A percentile compares a stretch with the other conserved stretches of the same genome.
These are phyloP conservation scores for Cladosporium oxysporum DNA, from an alignment of 2,329 filamentous ascomycete genomes.

Conservation along the genomic window DNA sequence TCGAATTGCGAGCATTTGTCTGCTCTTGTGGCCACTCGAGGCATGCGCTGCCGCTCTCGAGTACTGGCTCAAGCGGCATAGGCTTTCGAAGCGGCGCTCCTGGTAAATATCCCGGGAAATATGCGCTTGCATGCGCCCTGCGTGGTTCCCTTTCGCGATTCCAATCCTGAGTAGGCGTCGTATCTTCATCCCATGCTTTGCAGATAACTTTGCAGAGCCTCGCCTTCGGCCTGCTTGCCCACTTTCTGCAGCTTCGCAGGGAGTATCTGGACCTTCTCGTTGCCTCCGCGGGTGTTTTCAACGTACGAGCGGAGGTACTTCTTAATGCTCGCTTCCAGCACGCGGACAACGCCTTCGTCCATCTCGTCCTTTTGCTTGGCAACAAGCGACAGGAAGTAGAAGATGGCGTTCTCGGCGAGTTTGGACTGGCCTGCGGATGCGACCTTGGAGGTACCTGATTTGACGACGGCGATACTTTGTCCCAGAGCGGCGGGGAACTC, in stretches of 20 bases:
- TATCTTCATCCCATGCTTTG: constrained; percentile 16
- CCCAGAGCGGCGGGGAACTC: constrained; percentile 74
- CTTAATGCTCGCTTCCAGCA: constrained; percentile 43
- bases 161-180: background rate
- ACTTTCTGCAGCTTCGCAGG: constrained; percentile 12
- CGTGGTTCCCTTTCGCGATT: background rate
- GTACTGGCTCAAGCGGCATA: background rate
- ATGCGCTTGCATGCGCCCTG: background rate
- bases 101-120: background rate
- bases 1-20: background rate
- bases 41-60: background rate
- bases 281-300: constrained; percentile 8
- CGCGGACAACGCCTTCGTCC: constrained; percentile 56
- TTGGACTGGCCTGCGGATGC: constrained; percentile 35
- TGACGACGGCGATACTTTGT: constrained; percentile 64
- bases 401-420: constrained; percentile 50
- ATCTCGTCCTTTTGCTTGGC: constrained; percentile 45
- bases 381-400: constrained; percentile 51
- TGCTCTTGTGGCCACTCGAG: background rate
- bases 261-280: constrained; percentile 11
- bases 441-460: constrained; percentile 47
- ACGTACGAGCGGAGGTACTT: constrained; percentile 4
- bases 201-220: constrained; percentile 7
- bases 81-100: background rate
- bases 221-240: constrained; percentile 12